These are phyloP conservation scores for Phytophthora pisi DNA, from an alignment of 352 stramenopile genomes.

Conservation along the genomic window DNA sequence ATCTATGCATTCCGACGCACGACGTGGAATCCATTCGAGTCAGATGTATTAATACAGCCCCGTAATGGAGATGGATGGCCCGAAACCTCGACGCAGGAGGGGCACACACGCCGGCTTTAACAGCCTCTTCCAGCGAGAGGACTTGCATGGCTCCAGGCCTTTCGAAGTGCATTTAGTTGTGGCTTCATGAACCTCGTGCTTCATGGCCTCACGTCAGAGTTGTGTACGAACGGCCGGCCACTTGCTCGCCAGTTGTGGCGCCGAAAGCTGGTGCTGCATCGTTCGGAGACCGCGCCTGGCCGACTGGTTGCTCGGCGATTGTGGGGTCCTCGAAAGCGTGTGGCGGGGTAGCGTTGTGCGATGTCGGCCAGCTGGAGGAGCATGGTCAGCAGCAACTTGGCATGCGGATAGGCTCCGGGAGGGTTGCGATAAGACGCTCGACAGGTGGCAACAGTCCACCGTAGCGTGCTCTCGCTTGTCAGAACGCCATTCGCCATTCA, in stretches of 20 bases:
- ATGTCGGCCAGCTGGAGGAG: slow-evolving; percentile 19
- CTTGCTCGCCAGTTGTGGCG: slow-evolving; percentile 11
- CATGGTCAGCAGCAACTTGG: slow-evolving; percentile 28
- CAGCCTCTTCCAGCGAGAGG: slow-evolving; percentile 3
- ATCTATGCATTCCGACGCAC: neutral
- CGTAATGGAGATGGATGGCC: slow-evolving; percentile 1
- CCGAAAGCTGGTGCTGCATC: neutral
- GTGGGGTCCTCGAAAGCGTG: slow-evolving; percentile 33
- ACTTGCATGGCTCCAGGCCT: neutral
- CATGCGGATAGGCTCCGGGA: slow-evolving; percentile 30
- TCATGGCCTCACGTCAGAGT: slow-evolving; percentile 1
- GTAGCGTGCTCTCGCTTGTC: slow-evolving; percentile 16
- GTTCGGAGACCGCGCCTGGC: neutral
- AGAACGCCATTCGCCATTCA: slow-evolving; percentile 30
- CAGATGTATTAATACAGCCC: neutral
- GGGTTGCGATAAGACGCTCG: slow-evolving; percentile 34
- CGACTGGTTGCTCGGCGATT: slow-evolving; percentile 18
- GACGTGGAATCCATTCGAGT: slow-evolving; percentile 4
- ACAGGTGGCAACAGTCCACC: slow-evolving; percentile 26
- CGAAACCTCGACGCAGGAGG: neutral
- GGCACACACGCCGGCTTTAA: neutral
- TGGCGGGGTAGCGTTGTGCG: slow-evolving; percentile 19
- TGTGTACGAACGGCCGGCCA: slow-evolving; percentile 5
- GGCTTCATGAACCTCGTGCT: slow-evolving; percentile 1
- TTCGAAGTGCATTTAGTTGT: slow-evolving; percentile 1